A percentile compares a stretch with the other conserved stretches of the same genome.
phyloP scores from a whole-genome alignment of 495 filamentous ascomycete species.

The Trichoderma orchidacearum region DNA sequence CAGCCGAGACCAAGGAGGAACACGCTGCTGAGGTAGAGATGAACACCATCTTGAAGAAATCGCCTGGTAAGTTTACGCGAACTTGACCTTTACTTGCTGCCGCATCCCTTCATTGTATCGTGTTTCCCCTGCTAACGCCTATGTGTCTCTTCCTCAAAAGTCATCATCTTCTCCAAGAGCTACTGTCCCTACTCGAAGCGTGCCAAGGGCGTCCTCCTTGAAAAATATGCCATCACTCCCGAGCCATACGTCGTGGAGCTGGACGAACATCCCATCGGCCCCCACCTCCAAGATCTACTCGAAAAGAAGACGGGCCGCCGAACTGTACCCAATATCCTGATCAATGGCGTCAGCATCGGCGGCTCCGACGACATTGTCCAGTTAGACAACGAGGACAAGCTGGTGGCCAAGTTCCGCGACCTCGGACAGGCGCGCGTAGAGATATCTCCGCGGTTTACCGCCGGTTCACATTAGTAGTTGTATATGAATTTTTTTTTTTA shows the following conservation, averaged over 20 bases:
- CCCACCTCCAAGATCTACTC: conserved; percentile 52
- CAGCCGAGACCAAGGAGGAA: conserved; percentile 40
- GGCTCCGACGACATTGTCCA: conserved; percentile 76
- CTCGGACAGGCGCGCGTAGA: conserved; percentile 30
- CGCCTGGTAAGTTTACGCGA: conserved; percentile 56
- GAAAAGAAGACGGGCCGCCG: conserved; percentile 58
- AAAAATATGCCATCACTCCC: conserved; percentile 70
- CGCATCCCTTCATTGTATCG: neutral
- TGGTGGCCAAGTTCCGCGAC: conserved; percentile 57
- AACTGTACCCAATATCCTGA: conserved; percentile 85
- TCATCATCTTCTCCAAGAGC: conserved; percentile 91
- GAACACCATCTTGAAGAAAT: conserved; percentile 62
- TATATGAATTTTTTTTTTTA: neutral
- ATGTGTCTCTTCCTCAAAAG: conserved; percentile 23
- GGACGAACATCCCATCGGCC: conserved; percentile 64
- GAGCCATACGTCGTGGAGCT: conserved; percentile 83
- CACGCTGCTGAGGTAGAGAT: conserved; percentile 47
- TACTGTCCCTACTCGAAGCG: conserved; percentile 75
- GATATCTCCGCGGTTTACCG: neutral
- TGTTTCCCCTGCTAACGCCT: neutral
- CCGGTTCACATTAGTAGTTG: neutral
- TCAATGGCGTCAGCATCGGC: conserved; percentile 80
- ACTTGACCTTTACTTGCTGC: no score
- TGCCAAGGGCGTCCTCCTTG: conserved; percentile 72
- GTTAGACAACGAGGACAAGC: conserved; percentile 51